phyloP scores from a whole-genome alignment of 148 eudicot species.

The Rhododendron mucronatum region DNA sequence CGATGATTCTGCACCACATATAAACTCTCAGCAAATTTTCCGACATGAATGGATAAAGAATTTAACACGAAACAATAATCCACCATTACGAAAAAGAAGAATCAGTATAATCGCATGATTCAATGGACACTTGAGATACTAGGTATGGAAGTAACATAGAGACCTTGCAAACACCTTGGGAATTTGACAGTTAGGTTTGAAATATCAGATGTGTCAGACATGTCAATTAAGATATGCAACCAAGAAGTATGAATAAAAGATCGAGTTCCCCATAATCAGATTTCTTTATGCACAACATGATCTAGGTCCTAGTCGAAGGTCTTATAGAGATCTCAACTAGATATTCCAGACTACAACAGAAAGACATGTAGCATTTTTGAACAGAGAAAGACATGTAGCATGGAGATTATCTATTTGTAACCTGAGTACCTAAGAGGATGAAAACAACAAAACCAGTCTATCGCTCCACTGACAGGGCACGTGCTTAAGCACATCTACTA shows the following conservation, averaged over 20 bases:
- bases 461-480: background rate
- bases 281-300: background rate
- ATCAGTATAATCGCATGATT: background rate
- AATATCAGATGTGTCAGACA: background rate
- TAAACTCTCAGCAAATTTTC: background rate
- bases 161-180: background rate
- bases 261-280: background rate
- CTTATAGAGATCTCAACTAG: background rate
- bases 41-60: background rate
- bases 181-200: background rate
- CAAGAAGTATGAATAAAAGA: background rate
- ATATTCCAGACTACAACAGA: background rate
- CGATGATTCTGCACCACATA: slow-evolving; percentile 29
- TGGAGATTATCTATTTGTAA: background rate
- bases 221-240: background rate
- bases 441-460: background rate
- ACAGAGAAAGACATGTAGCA: background rate
- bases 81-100: background rate
- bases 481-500: background rate
- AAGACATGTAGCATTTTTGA: background rate
- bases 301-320: background rate
- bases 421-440: background rate
- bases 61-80: background rate
- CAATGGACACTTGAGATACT: background rate
- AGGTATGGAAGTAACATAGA: background rate